phyloP scores from a whole-genome alignment of 2,329 filamentous ascomycete genomes.

The Fusarium pseudoanthophilum region DNA sequence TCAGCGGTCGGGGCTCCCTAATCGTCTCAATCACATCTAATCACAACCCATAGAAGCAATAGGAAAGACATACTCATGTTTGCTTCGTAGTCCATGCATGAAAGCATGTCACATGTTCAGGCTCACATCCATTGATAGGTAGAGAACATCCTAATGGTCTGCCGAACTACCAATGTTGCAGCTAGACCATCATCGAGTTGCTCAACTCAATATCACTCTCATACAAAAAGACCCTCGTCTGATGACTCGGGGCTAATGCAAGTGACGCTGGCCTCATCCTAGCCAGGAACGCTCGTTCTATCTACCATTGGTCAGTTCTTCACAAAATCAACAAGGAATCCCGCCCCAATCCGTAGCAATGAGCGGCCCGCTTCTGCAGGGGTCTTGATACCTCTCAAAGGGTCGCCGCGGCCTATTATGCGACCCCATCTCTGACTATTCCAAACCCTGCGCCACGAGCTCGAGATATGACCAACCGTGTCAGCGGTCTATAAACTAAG shows the following conservation, averaged over 20 bases:
- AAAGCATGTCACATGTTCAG: neutral
- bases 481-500: constrained; percentile 7
- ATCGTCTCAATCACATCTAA: constrained; percentile 19
- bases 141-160: neutral
- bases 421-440: constrained; percentile 33
- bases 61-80: neutral
- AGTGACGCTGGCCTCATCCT: constrained; percentile 44
- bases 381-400: constrained; percentile 32
- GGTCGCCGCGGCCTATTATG: constrained; percentile 38
- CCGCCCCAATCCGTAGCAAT: constrained; percentile 33
- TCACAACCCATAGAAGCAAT: neutral
- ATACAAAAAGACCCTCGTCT: constrained; percentile 25
- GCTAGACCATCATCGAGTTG: neutral
- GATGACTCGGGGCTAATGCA: constrained; percentile 42
- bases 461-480: constrained; percentile 16
- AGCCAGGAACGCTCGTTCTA: constrained; percentile 35
- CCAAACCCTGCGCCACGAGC: constrained; percentile 20
- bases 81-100: constrained; percentile 24
- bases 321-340: constrained; percentile 34
- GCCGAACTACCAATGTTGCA: neutral
- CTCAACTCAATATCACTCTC: constrained; percentile 15
- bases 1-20: neutral
- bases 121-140: neutral
- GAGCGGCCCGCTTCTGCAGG: constrained; percentile 45
- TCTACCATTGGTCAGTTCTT: constrained; percentile 35